Conservation (phyloP, 306 rosid species). For the Prunus campanulata region DNA sequence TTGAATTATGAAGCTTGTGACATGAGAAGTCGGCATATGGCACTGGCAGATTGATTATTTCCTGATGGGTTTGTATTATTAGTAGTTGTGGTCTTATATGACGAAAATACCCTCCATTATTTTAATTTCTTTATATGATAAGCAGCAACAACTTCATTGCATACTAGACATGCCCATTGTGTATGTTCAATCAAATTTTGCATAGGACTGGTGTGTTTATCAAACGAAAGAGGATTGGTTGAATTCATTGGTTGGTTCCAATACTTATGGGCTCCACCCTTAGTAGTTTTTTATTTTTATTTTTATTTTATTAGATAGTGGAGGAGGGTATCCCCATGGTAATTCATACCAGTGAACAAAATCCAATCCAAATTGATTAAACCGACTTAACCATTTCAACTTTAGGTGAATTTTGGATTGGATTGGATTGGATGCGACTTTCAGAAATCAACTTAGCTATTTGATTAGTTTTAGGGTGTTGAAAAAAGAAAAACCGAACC, state of each 20-base stretch:
- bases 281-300: too few relatives aligned
- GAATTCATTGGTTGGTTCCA: neutral
- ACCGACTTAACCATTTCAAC: too few relatives aligned
- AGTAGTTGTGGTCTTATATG: neutral
- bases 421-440: too few relatives aligned
- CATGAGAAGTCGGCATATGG: slow-evolving; percentile 18
- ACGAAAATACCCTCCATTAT: slow-evolving; percentile 23
- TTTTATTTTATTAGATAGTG: too few relatives aligned
- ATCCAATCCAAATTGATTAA: too few relatives aligned
- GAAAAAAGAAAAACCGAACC: too few relatives aligned
- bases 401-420: too few relatives aligned
- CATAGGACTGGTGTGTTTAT: neutral
- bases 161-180: neutral
- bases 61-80: neutral
- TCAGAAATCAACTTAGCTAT: too few relatives aligned
- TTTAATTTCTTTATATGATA: neutral
- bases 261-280: neutral
- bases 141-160: neutral
- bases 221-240: neutral
- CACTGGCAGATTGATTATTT: slow-evolving; percentile 15
- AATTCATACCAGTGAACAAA: too few relatives aligned
- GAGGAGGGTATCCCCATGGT: too few relatives aligned
- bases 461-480: too few relatives aligned
- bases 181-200: neutral
- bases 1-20: slow-evolving; percentile 20